Percentiles rank a stretch among this genome's conserved stretches.
These are phyloP conservation scores for Aquilaria yunnanensis DNA, from an alignment of 345 rosid genomes.

Conservation along the genomic window DNA sequence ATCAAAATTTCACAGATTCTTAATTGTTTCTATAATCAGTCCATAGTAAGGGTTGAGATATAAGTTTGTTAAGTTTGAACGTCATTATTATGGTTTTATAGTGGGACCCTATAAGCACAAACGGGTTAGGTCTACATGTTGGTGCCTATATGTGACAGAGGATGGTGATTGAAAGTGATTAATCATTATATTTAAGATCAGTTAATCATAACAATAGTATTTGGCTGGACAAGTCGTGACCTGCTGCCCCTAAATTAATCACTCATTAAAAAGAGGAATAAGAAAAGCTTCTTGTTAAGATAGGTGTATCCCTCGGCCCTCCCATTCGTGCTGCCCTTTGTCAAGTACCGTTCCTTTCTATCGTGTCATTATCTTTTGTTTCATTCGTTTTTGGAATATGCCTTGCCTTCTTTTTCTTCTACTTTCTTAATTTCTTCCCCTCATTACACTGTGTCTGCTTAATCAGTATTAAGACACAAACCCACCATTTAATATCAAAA, in stretches of 20 bases:
- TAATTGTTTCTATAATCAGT: too few relatives aligned
- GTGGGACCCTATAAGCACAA: conserved; percentile 37
- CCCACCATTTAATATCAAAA: conserved; percentile 10
- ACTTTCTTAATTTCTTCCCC: conserved; percentile 7
- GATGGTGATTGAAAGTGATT: conserved; percentile 28
- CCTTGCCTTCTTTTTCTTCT: conserved; percentile 10
- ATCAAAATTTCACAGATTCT: too few relatives aligned
- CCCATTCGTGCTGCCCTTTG: conserved; percentile 4
- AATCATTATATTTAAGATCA: conserved; percentile 25
- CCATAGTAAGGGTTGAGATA: too few relatives aligned
- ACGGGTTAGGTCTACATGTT: conserved; percentile 55
- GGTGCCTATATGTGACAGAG: conserved; percentile 43
- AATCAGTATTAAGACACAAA: conserved; percentile 7
- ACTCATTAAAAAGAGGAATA: neutral
- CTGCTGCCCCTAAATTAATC: conserved; percentile 25
- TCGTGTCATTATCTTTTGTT: conserved; percentile 49
- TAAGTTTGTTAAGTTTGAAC: conserved; percentile 21
- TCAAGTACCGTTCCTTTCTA: conserved; percentile 20
- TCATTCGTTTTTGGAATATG: conserved; percentile 38
- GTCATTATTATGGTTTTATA: conserved; percentile 30
- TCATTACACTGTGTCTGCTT: conserved; percentile 20
- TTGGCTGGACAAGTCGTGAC: conserved; percentile 48
- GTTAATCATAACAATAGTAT: conserved; percentile 21
- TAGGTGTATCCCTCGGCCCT: neutral
- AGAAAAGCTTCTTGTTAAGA: neutral